These are phyloP conservation scores for Lentinula lateritia DNA, from an alignment of 768 basidiomycete genomes.

Conservation along the genomic window DNA sequence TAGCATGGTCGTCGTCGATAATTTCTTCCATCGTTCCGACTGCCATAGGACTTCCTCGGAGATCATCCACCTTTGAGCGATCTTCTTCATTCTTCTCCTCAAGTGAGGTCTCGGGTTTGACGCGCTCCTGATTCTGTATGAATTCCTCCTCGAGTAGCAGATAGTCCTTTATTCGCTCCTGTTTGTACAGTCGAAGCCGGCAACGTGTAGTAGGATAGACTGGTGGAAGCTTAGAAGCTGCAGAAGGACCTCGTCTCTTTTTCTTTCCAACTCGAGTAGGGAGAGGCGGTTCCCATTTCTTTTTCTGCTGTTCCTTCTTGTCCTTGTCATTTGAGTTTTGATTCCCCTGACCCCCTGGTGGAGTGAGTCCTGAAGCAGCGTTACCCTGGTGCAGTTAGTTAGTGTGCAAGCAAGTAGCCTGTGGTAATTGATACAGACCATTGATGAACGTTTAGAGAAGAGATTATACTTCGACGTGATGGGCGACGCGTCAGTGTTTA, in stretches of 20 bases:
- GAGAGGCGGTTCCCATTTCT: conserved; percentile 98
- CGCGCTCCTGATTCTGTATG: conserved; percentile 84
- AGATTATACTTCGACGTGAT: conserved; percentile 5
- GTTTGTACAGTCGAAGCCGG: conserved; percentile 90
- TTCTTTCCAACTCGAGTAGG: conserved; percentile 97
- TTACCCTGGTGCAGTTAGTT: conserved; percentile 51
- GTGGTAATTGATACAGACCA: conserved; percentile 7
- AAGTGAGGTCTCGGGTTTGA: conserved; percentile 80
- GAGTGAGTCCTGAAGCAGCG: conserved; percentile 59
- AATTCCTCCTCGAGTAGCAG: conserved; percentile 94
- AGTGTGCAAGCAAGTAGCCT: neutral
- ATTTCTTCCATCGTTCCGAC: conserved; percentile 98
- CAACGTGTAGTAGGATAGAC: conserved; percentile 95
- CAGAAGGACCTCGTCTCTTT: conserved; percentile 90
- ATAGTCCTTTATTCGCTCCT: conserved; percentile 98
- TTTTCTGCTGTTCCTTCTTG: conserved; percentile 54
- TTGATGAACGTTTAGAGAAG: conserved; percentile 10
- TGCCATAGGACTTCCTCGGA: conserved; percentile 96
- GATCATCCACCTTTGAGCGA: conserved; percentile 85
- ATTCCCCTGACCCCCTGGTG: conserved; percentile 23
- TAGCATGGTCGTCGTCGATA: conserved; percentile 98
- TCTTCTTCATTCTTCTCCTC: conserved; percentile 98
- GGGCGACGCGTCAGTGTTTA: conserved; percentile 49
- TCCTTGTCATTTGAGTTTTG: conserved; percentile 29
- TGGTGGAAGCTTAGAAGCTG: conserved; percentile 86